Base-by-base conservation (phyloP, 2,329 filamentous ascomycete genomes). In the Monilinia polystroma region DNA sequence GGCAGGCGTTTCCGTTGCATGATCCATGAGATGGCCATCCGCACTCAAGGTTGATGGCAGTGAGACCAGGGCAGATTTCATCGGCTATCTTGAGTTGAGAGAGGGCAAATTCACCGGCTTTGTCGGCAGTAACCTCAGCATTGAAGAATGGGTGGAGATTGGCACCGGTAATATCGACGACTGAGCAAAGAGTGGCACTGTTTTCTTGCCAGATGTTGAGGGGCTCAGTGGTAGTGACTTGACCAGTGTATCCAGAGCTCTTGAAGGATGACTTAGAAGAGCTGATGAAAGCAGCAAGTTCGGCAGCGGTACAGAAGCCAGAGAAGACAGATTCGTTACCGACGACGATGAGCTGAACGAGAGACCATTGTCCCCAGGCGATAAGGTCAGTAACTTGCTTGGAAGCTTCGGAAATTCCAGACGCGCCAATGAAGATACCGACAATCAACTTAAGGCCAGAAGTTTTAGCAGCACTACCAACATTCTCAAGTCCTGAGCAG, bases 71-170 rank as follows among this genome's bases (percentile, higher is more conserved):
- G 86, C 94, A 98, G 73, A 92, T 81, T 56, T 78, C 77, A 77
- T 87, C 80, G 70, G 96, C 87, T 71, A 91, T 82, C 57, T 86
- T 81, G 71, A 97, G 85, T 84, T 97, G 88, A 73, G 82, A 76
- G 71, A 83, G 80, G 73, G 93, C 90, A 78, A 97, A 97, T 63
- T 81, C 77, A 77, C 94, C 94, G 66, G 93, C 93, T 62, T 84
- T 75, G 4, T 79, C 75, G 68, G 93, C 85, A 32, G 80, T 76
- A 71, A 89, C 84, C 67, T 84, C 81, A 56, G 86, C 77, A 83
- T 96, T 96, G 90, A 97, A 98, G 90, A 90, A 97, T 73, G 93
- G 88, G 82, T 98, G 93, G 75, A 96, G 87, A 85, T 97, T 97
- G 79, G 87, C 88, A 79, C 89, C 91, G 49, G 92, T 85, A 69